These are phyloP conservation scores for Chaetomiaceae sp. DNA, from an alignment of 2,329 filamentous ascomycete species.

Conservation along the genomic window DNA sequence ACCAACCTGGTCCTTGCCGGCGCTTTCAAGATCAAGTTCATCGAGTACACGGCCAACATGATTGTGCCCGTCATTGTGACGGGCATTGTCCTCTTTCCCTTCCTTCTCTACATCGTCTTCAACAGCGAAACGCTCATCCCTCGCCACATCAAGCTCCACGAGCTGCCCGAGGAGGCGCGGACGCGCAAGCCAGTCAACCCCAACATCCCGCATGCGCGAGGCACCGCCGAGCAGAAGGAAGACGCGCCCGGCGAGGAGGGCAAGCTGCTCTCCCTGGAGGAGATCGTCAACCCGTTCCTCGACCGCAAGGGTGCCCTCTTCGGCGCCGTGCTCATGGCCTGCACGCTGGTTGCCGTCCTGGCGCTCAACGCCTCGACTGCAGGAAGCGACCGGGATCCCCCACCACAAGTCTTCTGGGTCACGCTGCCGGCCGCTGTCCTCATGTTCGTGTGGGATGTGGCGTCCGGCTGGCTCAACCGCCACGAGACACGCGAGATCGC, in stretches of 20 bases:
- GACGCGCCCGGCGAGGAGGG: constrained; percentile 42
- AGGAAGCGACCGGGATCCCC: constrained; percentile 42
- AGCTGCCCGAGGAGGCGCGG: constrained; percentile 53
- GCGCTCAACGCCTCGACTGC: constrained; percentile 57
- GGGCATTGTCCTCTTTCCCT: constrained; percentile 61
- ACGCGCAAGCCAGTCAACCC: constrained; percentile 59
- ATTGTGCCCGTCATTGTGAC: constrained; percentile 67
- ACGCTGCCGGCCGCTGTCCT: constrained; percentile 62
- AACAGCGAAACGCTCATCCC: constrained; percentile 59
- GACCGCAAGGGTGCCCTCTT: constrained; percentile 61
- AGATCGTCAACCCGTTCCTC: constrained; percentile 70
- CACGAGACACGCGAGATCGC: constrained; percentile 59
- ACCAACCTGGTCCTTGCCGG: constrained; percentile 70
- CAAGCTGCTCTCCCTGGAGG: constrained; percentile 57
- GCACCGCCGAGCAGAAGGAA: constrained; percentile 47
- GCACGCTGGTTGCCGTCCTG: constrained; percentile 59
- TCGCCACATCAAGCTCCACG: constrained; percentile 59
- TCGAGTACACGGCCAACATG: constrained; percentile 71
- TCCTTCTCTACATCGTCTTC: constrained; percentile 65
- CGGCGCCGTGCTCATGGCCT: constrained; percentile 59
- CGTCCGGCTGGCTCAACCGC: constrained; percentile 56
- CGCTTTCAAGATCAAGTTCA: constrained; percentile 65
- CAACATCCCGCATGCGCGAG: constrained; percentile 61
- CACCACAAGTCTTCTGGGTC: constrained; percentile 56
- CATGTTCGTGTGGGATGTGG: constrained; percentile 63